Evolutionary conservation across 2,329 filamentous ascomycete genomes (phyloP).

Genomic region (Paecilomyces dactylethromorphus): DNA sequence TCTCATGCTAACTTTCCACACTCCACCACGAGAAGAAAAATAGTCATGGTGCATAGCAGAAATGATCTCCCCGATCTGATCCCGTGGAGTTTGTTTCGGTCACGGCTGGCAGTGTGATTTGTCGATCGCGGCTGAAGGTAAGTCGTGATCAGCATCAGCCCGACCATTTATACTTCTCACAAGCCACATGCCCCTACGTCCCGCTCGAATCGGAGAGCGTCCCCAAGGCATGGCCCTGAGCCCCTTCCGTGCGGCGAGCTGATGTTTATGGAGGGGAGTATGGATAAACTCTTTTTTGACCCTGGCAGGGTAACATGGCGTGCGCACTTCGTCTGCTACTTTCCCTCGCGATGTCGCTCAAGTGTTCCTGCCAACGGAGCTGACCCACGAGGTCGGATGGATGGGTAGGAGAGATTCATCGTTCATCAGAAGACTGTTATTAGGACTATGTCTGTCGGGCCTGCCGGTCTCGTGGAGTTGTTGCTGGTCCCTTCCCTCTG

Average conservation of each 20-base stretch:
- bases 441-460: not conserved
- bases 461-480: not conserved
- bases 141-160: constrained; percentile 1
- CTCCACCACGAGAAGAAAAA: not conserved
- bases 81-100: not conserved
- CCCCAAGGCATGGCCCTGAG: not conserved
- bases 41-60: not conserved
- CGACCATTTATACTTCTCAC: not conserved
- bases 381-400: not conserved
- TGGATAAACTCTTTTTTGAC: not conserved
- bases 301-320: not conserved
- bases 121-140: not conserved
- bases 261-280: not conserved
- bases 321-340: not conserved
- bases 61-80: not conserved
- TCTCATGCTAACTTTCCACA: not conserved
- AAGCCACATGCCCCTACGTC: not conserved
- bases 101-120: not conserved
- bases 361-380: not conserved
- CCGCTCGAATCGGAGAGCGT: not conserved
- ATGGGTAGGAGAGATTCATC: not conserved
- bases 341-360: not conserved
- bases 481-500: not conserved
- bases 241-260: not conserved
- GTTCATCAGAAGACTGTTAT: not conserved